Conservation (phyloP, 768 basidiomycete genomes). For the Tulasnella sp. region DNA sequence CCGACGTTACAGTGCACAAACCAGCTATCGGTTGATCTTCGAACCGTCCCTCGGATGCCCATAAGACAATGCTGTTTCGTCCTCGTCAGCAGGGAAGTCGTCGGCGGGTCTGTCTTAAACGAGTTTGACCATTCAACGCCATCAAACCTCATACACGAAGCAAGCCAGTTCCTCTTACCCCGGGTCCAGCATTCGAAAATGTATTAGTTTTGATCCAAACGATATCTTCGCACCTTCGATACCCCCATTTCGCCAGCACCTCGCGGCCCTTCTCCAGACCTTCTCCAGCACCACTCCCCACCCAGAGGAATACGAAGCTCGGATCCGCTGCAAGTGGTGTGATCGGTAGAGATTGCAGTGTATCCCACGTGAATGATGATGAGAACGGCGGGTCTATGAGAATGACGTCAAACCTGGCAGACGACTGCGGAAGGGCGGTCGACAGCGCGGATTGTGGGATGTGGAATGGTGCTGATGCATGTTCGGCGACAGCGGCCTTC, state of each 20-base stretch:
- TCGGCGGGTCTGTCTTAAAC: conserved; percentile 67
- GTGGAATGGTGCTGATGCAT: conserved; percentile 64
- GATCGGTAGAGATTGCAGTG: conserved; percentile 71
- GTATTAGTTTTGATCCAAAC: conserved; percentile 95
- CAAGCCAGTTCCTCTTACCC: conserved; percentile 36
- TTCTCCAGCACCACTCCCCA: conserved; percentile 79
- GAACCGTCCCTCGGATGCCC: conserved; percentile 93
- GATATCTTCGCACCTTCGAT: conserved; percentile 92
- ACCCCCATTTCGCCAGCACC: conserved; percentile 87
- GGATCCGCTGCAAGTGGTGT: conserved; percentile 80
- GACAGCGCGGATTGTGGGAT: conserved; percentile 49
- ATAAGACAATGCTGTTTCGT: conserved; percentile 96
- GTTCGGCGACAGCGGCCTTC: conserved; percentile 56
- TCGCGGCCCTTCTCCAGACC: conserved; percentile 89
- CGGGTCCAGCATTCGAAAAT: conserved; percentile 57
- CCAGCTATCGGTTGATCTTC: conserved; percentile 87
- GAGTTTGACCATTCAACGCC: conserved; percentile 11
- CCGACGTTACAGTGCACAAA: conserved; percentile 98
- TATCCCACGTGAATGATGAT: conserved; percentile 75
- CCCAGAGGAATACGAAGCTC: conserved; percentile 92
- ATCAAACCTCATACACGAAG: not conserved
- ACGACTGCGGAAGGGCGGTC: conserved; percentile 33
- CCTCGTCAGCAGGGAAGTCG: conserved; percentile 72
- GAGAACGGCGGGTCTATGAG: conserved; percentile 86
- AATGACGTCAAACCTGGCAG: conserved; percentile 75